Evolutionary conservation across 1,139 yeast species (phyloP).

Genomic region (Suhomyces chickasaworum): DNA sequence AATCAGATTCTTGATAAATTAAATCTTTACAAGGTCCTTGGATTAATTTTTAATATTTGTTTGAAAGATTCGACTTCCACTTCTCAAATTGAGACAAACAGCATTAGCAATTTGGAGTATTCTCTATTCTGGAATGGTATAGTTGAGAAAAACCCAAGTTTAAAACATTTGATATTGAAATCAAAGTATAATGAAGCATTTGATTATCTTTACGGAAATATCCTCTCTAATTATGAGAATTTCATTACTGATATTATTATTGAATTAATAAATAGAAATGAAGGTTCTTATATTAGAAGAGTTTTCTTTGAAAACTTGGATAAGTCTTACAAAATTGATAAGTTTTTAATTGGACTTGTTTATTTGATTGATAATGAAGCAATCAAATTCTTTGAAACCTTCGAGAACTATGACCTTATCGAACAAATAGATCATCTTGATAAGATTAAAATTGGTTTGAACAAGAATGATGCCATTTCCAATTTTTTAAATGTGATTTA

Average conservation of each 20-base stretch:
- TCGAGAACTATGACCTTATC: conserved; percentile 23
- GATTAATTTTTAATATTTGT: conserved; percentile 32
- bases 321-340: conserved; percentile 21
- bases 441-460: conserved; percentile 23
- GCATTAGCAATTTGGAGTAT: conserved; percentile 22
- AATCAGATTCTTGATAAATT: conserved; percentile 31
- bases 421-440: conserved; percentile 14
- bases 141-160: conserved; percentile 23
- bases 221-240: conserved; percentile 19
- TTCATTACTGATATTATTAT: conserved; percentile 34
- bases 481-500: conserved; percentile 27
- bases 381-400: conserved; percentile 25
- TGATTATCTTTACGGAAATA: conserved; percentile 27
- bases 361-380: conserved; percentile 35
- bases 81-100: conserved; percentile 14
- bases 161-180: conserved; percentile 25
- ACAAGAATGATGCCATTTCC: conserved; percentile 20
- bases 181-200: conserved; percentile 29
- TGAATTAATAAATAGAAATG: conserved; percentile 35
- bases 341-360: conserved; percentile 39
- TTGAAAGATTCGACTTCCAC: conserved; percentile 16
- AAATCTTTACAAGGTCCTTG: conserved; percentile 26
- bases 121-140: conserved; percentile 34
- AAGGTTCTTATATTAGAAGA: conserved; percentile 27
- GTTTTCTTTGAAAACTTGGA: conserved; percentile 27